Evolutionary conservation across 371 early-diverging fungal species (phyloP).

Genomic region (Mortierella sp.): DNA sequence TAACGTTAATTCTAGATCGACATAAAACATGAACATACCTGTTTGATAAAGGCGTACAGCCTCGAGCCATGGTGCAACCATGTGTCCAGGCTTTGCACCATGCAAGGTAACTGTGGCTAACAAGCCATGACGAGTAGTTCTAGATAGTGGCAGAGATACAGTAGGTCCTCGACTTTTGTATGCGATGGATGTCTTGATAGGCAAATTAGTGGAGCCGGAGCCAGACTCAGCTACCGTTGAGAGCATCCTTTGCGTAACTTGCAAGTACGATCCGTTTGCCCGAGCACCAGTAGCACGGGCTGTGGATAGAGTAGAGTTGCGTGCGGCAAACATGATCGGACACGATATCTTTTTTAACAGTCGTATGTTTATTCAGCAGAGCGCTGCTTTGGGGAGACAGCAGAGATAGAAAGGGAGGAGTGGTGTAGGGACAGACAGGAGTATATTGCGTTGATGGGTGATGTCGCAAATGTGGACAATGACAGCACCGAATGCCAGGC

Average conservation of each 20-base stretch:
- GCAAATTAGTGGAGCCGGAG: too few relatives aligned
- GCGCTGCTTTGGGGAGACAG: background rate
- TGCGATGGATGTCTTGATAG: background rate
- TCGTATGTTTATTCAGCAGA: background rate
- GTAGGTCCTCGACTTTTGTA: background rate
- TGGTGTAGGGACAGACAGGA: background rate
- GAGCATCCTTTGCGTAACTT: conserved; percentile 15
- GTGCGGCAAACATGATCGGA: conserved; percentile 18
- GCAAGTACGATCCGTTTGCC: conserved; percentile 19
- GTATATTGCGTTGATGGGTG: background rate
- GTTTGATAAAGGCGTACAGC: conserved; percentile 44
- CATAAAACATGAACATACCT: conserved; percentile 16
- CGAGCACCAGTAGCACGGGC: conserved; percentile 11
- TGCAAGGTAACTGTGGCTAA: conserved; percentile 15
- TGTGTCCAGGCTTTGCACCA: conserved; percentile 18
- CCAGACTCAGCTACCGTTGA: conserved; percentile 4
- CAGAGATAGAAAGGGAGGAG: background rate
- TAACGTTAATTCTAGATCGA: background rate
- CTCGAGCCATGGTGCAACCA: conserved; percentile 22
- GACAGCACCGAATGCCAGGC: background rate
- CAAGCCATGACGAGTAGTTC: conserved; percentile 18
- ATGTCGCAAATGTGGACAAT: background rate
- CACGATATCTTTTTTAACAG: background rate
- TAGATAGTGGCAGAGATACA: background rate
- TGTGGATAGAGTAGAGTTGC: conserved; percentile 12